These are phyloP conservation scores for Beta macrorhiza DNA, from an alignment of 179 eudicot species.

Conservation along the genomic window DNA sequence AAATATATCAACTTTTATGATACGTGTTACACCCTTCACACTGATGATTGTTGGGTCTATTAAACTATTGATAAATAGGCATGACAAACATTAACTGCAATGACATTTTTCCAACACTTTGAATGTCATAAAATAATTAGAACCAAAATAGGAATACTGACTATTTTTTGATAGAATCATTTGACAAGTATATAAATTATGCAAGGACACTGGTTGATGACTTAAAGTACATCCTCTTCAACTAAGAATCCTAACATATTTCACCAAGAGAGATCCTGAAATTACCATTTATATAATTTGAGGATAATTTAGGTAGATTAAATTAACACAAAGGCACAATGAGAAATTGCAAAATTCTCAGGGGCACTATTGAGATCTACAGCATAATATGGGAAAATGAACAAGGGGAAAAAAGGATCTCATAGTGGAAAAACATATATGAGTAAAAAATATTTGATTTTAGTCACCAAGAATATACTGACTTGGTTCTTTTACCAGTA, in stretches of 20 bases:
- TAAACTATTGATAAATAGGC: no score
- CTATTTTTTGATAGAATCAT: no score
- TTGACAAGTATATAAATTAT: no score
- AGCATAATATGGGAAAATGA: background rate
- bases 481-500: constrained; percentile 36
- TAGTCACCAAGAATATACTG: background rate
- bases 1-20: background rate
- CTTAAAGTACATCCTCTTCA: background rate
- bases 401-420: background rate
- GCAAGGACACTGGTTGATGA: background rate
- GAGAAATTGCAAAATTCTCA: background rate
- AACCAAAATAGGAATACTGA: background rate
- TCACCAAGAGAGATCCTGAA: background rate
- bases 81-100: background rate
- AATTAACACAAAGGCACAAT: no score
- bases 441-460: background rate
- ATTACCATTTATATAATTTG: background rate
- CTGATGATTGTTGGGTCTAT: no score
- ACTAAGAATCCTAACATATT: background rate
- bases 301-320: background rate
- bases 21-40: no score
- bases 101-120: background rate
- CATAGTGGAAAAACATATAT: background rate
- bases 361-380: background rate
- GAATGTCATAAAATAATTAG: background rate